A percentile compares a stretch with the other conserved stretches of the same genome.
These are phyloP conservation scores for Henckelia pumila DNA, from an alignment of 257 asterid species.

Conservation along the genomic window DNA sequence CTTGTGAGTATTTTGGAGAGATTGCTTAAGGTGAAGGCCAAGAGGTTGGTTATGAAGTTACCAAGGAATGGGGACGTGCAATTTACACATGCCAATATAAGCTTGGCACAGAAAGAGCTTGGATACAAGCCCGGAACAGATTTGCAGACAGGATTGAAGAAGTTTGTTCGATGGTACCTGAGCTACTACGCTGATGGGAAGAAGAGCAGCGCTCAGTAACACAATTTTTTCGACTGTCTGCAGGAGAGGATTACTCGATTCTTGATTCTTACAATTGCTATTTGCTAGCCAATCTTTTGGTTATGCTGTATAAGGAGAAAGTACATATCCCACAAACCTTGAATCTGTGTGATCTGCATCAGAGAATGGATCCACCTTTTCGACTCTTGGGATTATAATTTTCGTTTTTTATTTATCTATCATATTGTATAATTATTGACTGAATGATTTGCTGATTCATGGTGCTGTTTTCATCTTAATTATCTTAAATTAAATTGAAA, in stretches of 20 bases:
- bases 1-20: slow-evolving; percentile 64
- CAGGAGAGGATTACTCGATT: slow-evolving; percentile 32
- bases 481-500: too few relatives aligned
- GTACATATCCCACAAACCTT: slow-evolving; percentile 24
- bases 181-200: slow-evolving; percentile 55
- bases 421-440: too few relatives aligned
- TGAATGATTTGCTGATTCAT: too few relatives aligned
- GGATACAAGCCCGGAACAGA: slow-evolving; percentile 59
- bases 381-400: too few relatives aligned
- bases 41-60: slow-evolving; percentile 51
- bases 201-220: slow-evolving; percentile 48
- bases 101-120: slow-evolving; percentile 50
- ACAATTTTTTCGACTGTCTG: slow-evolving; percentile 23
- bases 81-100: slow-evolving; percentile 63
- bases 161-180: slow-evolving; percentile 55
- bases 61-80: slow-evolving; percentile 70
- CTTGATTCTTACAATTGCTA: slow-evolving; percentile 35
- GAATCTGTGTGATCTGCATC: too few relatives aligned
- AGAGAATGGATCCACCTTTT: too few relatives aligned
- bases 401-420: too few relatives aligned
- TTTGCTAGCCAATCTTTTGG: slow-evolving; percentile 22
- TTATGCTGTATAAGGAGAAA: slow-evolving; percentile 25
- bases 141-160: slow-evolving; percentile 55
- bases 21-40: slow-evolving; percentile 55
- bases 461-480: too few relatives aligned